These are phyloP conservation scores for Clonostachys byssicola DNA, from an alignment of 2,329 filamentous ascomycete species.

Conservation along the genomic window DNA sequence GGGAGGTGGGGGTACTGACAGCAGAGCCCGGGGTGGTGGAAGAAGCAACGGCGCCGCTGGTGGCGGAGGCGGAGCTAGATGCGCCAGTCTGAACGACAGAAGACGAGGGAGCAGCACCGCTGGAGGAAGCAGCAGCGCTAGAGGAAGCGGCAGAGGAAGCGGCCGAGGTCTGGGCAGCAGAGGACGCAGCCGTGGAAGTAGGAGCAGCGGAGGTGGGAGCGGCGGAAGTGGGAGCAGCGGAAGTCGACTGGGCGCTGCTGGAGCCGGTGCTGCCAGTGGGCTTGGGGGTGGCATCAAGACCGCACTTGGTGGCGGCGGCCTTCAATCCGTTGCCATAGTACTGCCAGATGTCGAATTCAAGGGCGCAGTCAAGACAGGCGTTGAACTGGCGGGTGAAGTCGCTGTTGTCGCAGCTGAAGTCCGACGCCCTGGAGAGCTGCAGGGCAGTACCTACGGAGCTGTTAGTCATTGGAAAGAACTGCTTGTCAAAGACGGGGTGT, in stretches of 20 bases:
- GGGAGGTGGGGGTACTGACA: background rate
- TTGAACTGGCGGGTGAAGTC: conserved; percentile 34
- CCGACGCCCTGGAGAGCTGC: conserved; percentile 11
- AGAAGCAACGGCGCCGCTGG: background rate
- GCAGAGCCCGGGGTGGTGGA: conserved; percentile 1
- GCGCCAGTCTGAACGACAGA: conserved; percentile 1
- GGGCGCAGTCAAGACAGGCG: conserved; percentile 38
- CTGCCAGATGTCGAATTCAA: conserved; percentile 35
- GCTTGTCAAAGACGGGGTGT: conserved; percentile 6
- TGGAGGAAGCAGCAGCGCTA: background rate
- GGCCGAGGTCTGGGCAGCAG: background rate
- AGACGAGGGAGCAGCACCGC: background rate
- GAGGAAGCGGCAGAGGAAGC: conserved; percentile 2
- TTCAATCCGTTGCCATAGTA: conserved; percentile 32
- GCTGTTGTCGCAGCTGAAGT: conserved; percentile 21
- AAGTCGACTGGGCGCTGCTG: conserved; percentile 4
- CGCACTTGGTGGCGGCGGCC: conserved; percentile 28
- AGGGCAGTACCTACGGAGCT: conserved; percentile 18
- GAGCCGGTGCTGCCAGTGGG: conserved; percentile 6
- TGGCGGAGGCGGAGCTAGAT: conserved; percentile 1
- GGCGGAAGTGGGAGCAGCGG: conserved; percentile 6
- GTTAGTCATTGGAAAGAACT: background rate
- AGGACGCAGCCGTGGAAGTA: conserved; percentile 4
- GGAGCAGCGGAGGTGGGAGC: background rate
- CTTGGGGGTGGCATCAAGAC: conserved; percentile 16